A percentile compares a stretch with the other conserved stretches of the same genome.
Conservation (phyloP, 1,139 yeast species). For the Yamadazyma trypodendri region DNA sequence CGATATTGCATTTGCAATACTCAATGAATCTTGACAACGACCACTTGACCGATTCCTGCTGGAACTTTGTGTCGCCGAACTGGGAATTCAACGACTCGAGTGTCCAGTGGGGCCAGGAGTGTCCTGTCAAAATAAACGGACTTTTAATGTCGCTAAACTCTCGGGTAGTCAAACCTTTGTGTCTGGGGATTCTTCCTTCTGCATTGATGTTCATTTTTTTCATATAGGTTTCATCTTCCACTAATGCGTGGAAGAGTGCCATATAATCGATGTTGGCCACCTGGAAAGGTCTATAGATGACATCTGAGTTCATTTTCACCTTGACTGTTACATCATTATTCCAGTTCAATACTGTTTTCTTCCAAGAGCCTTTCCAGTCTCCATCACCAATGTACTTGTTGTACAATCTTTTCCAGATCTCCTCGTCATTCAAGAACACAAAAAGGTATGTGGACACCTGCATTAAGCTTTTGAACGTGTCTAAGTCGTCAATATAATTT, state of each 20-base stretch:
- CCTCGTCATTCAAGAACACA: conserved; percentile 73
- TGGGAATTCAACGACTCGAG: conserved; percentile 46
- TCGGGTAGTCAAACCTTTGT: conserved; percentile 38
- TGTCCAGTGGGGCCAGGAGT: conserved; percentile 68
- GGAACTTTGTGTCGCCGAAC: conserved; percentile 62
- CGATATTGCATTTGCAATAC: conserved; percentile 61
- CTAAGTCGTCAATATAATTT: conserved; percentile 41
- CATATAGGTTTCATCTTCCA: conserved; percentile 42
- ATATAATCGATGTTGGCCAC: conserved; percentile 68
- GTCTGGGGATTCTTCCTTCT: conserved; percentile 44
- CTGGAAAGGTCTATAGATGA: conserved; percentile 75
- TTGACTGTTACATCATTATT: conserved; percentile 29
- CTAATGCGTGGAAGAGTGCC: conserved; percentile 44
- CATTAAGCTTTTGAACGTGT: conserved; percentile 49
- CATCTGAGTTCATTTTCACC: conserved; percentile 52
- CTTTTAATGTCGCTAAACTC: conserved; percentile 47
- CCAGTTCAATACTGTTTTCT: conserved; percentile 51
- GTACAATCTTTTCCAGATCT: conserved; percentile 68
- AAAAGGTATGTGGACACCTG: conserved; percentile 66
- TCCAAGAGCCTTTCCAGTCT: conserved; percentile 80
- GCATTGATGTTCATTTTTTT: conserved; percentile 19
- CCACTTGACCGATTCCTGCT: conserved; percentile 89
- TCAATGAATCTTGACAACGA: conserved; percentile 57
- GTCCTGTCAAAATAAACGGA: conserved; percentile 67
- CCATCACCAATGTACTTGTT: conserved; percentile 22